A percentile compares a stretch with the other conserved stretches of the same genome.
These are phyloP conservation scores for Stephanodiscus minutulus DNA, from an alignment of 108 stramenopile species.

Conservation along the genomic window DNA sequence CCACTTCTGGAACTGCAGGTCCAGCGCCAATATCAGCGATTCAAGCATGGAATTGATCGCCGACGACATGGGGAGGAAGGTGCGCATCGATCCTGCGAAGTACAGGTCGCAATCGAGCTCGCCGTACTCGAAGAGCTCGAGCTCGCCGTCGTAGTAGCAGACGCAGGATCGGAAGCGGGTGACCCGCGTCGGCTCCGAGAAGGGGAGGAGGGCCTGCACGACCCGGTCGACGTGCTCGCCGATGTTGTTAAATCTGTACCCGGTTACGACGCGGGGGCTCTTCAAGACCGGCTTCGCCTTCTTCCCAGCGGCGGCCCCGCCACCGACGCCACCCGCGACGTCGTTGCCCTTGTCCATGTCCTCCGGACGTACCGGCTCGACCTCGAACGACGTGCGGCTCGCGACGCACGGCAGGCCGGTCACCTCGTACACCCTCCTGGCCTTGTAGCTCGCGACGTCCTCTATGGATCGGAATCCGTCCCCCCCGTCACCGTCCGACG, in stretches of 20 bases:
- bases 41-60: constrained; percentile 76
- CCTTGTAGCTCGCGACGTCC: constrained; percentile 84
- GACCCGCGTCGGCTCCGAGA: constrained; percentile 79
- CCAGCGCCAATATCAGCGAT: constrained; percentile 69
- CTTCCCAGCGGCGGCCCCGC: constrained; percentile 49
- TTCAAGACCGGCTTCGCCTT: constrained; percentile 24
- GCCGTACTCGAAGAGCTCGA: constrained; percentile 83
- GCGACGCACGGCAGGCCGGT: constrained; percentile 83
- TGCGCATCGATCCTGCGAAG: constrained; percentile 67
- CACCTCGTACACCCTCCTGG: constrained; percentile 73
- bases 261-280: constrained; percentile 64
- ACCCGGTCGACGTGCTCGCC: constrained; percentile 81
- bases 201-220: constrained; percentile 64
- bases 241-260: constrained; percentile 83
- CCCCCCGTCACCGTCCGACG: too few relatives aligned
- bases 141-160: constrained; percentile 88
- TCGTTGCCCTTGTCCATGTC: constrained; percentile 29
- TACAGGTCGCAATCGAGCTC: constrained; percentile 71
- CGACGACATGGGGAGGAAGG: constrained; percentile 71
- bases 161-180: constrained; percentile 75
- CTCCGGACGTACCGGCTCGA: constrained; percentile 71
- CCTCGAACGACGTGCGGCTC: constrained; percentile 76
- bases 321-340: constrained; percentile 8
- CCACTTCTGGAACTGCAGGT: constrained; percentile 81
- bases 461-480: constrained; percentile 74